A percentile compares a stretch with the other conserved stretches of the same genome.
phyloP scores from a whole-genome alignment of 2,329 filamentous ascomycete genomes.

The Aspergillus eucalypticola region DNA sequence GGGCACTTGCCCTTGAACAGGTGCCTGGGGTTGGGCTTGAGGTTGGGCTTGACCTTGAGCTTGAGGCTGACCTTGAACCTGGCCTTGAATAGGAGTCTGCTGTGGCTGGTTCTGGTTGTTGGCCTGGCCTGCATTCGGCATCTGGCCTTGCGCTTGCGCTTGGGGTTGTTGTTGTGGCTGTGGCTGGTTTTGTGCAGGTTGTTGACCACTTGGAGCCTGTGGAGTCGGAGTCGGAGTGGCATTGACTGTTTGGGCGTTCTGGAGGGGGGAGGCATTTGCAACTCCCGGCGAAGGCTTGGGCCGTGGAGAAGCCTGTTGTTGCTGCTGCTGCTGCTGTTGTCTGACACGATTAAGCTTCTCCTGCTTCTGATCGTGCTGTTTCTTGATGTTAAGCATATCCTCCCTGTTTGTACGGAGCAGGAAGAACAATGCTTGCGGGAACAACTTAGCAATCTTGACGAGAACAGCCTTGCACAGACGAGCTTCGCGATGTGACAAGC shows the following conservation, averaged over 20 bases:
- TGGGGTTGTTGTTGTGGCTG: constrained; percentile 19
- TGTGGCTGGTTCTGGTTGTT: constrained; percentile 11
- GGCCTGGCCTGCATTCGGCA: constrained; percentile 15
- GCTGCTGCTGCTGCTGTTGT: constrained; percentile 59
- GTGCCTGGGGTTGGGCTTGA: constrained; percentile 6
- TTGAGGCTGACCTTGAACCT: constrained; percentile 5
- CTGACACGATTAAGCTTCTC: constrained; percentile 64
- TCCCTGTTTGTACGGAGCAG: constrained; percentile 89
- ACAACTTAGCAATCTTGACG: constrained; percentile 90
- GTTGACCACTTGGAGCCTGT: constrained; percentile 28
- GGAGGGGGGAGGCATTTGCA: constrained; percentile 44
- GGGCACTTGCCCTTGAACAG: constrained; percentile 21
- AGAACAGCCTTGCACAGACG: constrained; percentile 82
- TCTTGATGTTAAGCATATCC: constrained; percentile 90
- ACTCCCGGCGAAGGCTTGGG: constrained; percentile 44
- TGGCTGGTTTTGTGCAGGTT: constrained; percentile 26
- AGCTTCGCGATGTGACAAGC: constrained; percentile 87
- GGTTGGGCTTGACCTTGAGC: constrained; percentile 12
- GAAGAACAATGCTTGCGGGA: constrained; percentile 95
- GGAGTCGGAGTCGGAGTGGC: constrained; percentile 31
- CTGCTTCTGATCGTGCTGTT: constrained; percentile 69
- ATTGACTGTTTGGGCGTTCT: constrained; percentile 52
- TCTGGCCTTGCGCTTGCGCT: constrained; percentile 19
- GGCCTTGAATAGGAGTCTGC: constrained; percentile 13
- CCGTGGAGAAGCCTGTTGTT: constrained; percentile 46